Percentiles rank a stretch among this genome's conserved stretches.
phyloP scores from a whole-genome alignment of 768 basidiomycete genomes.

The Boletus subcaerulescens region DNA sequence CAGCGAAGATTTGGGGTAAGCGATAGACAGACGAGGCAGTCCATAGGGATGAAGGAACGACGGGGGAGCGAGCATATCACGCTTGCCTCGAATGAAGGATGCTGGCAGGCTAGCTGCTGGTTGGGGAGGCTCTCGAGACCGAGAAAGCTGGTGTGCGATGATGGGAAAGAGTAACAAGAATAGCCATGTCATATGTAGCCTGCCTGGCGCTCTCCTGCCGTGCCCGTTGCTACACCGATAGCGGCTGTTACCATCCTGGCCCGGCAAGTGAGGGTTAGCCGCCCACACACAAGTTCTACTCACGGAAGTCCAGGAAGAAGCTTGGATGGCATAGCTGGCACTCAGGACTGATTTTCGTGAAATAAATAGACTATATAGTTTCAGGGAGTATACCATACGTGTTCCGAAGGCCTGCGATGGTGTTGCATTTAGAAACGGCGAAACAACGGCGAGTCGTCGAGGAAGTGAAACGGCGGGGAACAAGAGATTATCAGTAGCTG shows the following conservation, averaged over 20 bases:
- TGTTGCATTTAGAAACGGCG: background rate
- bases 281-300: background rate
- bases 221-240: conserved; percentile 18
- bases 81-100: conserved; percentile 23
- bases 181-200: background rate
- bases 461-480: background rate
- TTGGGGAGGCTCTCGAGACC: conserved; percentile 8
- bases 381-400: background rate
- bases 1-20: conserved; percentile 71
- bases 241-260: conserved; percentile 19
- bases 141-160: conserved; percentile 14
- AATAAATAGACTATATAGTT: background rate
- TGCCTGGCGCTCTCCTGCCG: background rate
- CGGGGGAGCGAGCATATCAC: conserved; percentile 36
- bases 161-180: conserved; percentile 24
- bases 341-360: background rate
- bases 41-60: conserved; percentile 16
- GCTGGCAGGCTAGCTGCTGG: conserved; percentile 48
- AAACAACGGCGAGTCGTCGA: background rate
- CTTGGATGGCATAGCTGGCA: background rate
- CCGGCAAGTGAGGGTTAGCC: background rate
- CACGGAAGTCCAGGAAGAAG: background rate
- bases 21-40: conserved; percentile 61
- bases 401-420: background rate
- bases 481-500: too few species aligned